A percentile compares a stretch with the other conserved stretches of the same genome.
Conservation (phyloP, 345 rosid species). For the Pelargonium nanum region DNA sequence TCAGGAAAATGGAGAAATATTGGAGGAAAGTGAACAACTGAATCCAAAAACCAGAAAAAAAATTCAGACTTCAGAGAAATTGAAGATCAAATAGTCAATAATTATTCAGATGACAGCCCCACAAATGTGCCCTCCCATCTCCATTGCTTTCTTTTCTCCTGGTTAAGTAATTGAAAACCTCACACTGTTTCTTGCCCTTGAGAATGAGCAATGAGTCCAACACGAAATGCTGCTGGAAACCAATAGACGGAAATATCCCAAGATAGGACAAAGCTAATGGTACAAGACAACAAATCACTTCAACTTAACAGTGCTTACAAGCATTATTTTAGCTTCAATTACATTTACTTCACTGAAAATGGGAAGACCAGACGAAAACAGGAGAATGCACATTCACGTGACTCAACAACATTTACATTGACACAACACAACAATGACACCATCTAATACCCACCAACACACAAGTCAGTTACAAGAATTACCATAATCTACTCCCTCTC, state of each 20-base stretch:
- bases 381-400: neutral
- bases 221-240: conserved; percentile 2
- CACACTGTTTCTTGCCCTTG: neutral
- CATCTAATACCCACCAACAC: conserved; percentile 9
- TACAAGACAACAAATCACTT: conserved; percentile 6
- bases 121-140: conserved; percentile 32
- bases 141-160: conserved; percentile 9
- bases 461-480: conserved; percentile 20
- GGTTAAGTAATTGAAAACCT: neutral
- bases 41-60: neutral
- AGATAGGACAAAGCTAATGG: conserved; percentile 8
- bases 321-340: no score
- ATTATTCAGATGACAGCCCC: conserved; percentile 7
- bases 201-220: neutral
- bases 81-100: conserved; percentile 21
- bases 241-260: conserved; percentile 4
- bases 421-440: conserved; percentile 7
- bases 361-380: neutral
- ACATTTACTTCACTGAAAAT: neutral
- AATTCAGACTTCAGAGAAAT: conserved; percentile 1
- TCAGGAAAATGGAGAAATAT: no score
- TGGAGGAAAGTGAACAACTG: neutral
- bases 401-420: conserved; percentile 8
- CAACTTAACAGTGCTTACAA: neutral
- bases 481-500: neutral